Conservation (phyloP, 2,329 filamentous ascomycete species). For the Simplicillium sp. region DNA sequence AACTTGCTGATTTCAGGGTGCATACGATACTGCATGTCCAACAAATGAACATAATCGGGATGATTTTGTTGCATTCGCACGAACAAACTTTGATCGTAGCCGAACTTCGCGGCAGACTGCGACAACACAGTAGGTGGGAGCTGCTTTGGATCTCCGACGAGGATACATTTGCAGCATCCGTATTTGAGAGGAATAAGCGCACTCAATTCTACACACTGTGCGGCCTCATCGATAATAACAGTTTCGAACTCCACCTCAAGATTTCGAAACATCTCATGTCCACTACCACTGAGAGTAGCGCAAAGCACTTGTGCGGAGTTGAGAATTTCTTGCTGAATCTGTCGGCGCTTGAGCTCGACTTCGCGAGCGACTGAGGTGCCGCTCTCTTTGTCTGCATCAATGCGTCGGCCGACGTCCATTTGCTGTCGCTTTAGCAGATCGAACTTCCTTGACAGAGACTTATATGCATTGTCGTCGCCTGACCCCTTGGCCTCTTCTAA, state of each 20-base stretch:
- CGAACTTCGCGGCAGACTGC: slow-evolving; percentile 81
- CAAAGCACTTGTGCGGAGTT: slow-evolving; percentile 89
- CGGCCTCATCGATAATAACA: slow-evolving; percentile 95
- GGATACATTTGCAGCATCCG: slow-evolving; percentile 89
- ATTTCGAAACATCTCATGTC: slow-evolving; percentile 94
- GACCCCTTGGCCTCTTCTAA: slow-evolving; percentile 57
- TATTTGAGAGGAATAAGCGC: slow-evolving; percentile 96
- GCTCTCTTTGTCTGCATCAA: slow-evolving; percentile 80
- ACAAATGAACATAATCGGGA: slow-evolving; percentile 76
- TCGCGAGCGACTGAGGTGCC: slow-evolving; percentile 76
- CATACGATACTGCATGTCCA: slow-evolving; percentile 99
- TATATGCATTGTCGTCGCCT: slow-evolving; percentile 35
- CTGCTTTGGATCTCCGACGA: slow-evolving; percentile 97
- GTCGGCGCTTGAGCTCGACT: slow-evolving; percentile 73
- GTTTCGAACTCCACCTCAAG: slow-evolving; percentile 96
- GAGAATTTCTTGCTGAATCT: slow-evolving; percentile 83
- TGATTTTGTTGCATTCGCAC: slow-evolving; percentile 96
- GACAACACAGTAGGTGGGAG: slow-evolving; percentile 92
- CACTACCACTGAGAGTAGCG: slow-evolving; percentile 87
- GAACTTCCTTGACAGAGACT: slow-evolving; percentile 63
- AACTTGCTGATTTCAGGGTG: slow-evolving; percentile 92
- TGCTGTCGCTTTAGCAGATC: slow-evolving; percentile 71
- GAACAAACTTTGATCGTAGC: slow-evolving; percentile 96
- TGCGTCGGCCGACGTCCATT: slow-evolving; percentile 62
- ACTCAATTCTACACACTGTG: slow-evolving; percentile 94